Base-by-base conservation (phyloP, 176 grass and related monocot genomes). In the Avena insularis region DNA sequence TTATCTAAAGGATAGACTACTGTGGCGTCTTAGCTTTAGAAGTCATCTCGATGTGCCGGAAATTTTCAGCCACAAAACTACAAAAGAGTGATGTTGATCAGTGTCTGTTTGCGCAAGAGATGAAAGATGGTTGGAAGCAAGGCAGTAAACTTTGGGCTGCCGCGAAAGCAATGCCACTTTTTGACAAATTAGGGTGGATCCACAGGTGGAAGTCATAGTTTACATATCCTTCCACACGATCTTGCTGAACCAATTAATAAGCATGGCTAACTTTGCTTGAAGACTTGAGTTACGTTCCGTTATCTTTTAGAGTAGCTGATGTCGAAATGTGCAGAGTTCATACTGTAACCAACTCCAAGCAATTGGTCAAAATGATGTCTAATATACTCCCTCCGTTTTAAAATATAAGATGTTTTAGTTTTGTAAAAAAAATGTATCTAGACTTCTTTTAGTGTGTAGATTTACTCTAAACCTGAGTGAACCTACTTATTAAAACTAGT, bases 41-140 rank as follows among this genome's bases (percentile, higher is more conserved):
- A 43, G 40, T 43, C 40, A 7, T 43, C 40, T 43, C 6, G 40
- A 43, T 6, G 40, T 1, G 70, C 64, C 48, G 16, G 14, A 60
- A 59, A 25, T 47, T 62, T 83, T 88, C 59, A 69, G 25, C 4
- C 33, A 58, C n/a, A 46, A 64, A 78, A 71, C 4, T n/a, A 58
- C 20, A 46, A 65, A 79, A 71, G 47, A 40, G 62, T 61, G 40
- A 57, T 65, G 47, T 56, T 57, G 63, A 83, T 47, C 49, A 56
- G 11, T 79, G 66, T 15, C 23, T 29, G 23, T 84, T 75, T 84
- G 9, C 35, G 3, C 59, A 84, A 76, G 38, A 75, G 61, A 84
- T n/a, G 55, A 2, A 48, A 20, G 56, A 57, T 50, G 23, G 1
- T 4, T 50, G 40, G 15, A 35, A 66, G 17, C 21, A 12, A 27